phyloP scores from a whole-genome alignment of 192 early-diverging fungal genomes.

The Coemansia sp. region DNA sequence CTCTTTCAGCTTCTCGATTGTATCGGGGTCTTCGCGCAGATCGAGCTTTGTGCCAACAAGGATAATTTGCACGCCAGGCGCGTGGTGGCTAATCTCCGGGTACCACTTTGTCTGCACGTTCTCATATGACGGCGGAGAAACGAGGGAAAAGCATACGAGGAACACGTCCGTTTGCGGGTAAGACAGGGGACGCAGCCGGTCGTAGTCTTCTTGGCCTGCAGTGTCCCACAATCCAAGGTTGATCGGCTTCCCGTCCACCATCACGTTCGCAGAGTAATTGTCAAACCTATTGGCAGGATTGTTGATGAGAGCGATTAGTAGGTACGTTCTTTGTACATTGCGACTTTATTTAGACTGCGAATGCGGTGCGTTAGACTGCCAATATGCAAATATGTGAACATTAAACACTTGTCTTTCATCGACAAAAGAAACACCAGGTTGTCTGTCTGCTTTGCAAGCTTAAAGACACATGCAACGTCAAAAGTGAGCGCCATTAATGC shows the following conservation, averaged over 20 bases:
- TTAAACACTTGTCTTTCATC: no score
- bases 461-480: no score
- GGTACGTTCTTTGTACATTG: neutral
- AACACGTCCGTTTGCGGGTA: constrained; percentile 99
- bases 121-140: constrained; percentile 94
- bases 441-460: no score
- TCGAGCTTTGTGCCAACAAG: constrained; percentile 97
- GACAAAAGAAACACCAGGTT: no score
- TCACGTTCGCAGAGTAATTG: constrained; percentile 98
- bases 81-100: constrained; percentile 94
- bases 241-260: constrained; percentile 99
- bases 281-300: constrained; percentile 65
- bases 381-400: no score
- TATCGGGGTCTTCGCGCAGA: constrained; percentile 91
- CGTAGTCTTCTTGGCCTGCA: constrained; percentile 84
- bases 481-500: neutral
- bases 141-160: constrained; percentile 96
- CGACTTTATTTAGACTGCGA: no score
- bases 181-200: constrained; percentile 89
- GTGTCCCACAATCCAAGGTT: constrained; percentile 99
- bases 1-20: constrained; percentile 82
- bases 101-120: constrained; percentile 98
- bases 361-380: no score
- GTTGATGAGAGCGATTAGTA: neutral
- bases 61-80: constrained; percentile 88